Percentiles rank a stretch among this genome's conserved stretches.
Evolutionary conservation across 306 rosid species (phyloP).

Genomic region (Lupinus albus): DNA sequence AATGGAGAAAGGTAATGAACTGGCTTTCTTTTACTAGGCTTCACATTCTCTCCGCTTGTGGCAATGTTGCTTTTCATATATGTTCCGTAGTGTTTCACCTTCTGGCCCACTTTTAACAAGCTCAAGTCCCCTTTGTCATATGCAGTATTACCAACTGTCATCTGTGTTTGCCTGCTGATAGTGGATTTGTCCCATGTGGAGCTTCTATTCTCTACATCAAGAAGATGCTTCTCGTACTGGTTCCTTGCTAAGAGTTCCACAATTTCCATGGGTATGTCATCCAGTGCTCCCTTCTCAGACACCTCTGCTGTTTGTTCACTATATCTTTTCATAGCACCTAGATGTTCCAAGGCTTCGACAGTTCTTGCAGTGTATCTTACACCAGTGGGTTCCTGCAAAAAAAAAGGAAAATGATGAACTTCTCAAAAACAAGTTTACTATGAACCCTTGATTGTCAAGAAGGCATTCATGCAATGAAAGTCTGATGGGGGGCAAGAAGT

Average conservation of each 20-base stretch:
- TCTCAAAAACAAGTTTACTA: slow-evolving; percentile 23
- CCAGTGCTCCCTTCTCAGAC: slow-evolving; percentile 63
- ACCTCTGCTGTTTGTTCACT: slow-evolving; percentile 48
- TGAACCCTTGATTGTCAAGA: slow-evolving; percentile 22
- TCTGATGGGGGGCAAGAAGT: not conserved
- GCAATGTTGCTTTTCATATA: slow-evolving; percentile 46
- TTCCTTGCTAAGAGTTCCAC: slow-evolving; percentile 87
- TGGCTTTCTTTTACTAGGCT: slow-evolving; percentile 55
- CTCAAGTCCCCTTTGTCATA: slow-evolving; percentile 49
- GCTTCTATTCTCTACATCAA: slow-evolving; percentile 54
- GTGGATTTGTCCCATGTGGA: slow-evolving; percentile 45
- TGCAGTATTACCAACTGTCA: slow-evolving; percentile 42
- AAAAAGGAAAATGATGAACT: slow-evolving; percentile 36
- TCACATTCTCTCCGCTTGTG: slow-evolving; percentile 51
- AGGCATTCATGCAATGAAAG: slow-evolving; percentile 17
- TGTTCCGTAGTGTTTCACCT: slow-evolving; percentile 53
- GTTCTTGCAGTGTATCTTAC: slow-evolving; percentile 50
- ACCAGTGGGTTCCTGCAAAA: slow-evolving; percentile 63
- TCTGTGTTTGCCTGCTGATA: slow-evolving; percentile 52
- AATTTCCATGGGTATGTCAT: slow-evolving; percentile 94
- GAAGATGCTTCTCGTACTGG: slow-evolving; percentile 82
- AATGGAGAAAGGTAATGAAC: slow-evolving; percentile 55
- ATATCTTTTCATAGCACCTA: slow-evolving; percentile 47
- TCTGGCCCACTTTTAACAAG: slow-evolving; percentile 51
- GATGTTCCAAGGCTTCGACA: slow-evolving; percentile 49